phyloP scores from a whole-genome alignment of 164 flowering plant genomes.

The Protea cynaroides region DNA sequence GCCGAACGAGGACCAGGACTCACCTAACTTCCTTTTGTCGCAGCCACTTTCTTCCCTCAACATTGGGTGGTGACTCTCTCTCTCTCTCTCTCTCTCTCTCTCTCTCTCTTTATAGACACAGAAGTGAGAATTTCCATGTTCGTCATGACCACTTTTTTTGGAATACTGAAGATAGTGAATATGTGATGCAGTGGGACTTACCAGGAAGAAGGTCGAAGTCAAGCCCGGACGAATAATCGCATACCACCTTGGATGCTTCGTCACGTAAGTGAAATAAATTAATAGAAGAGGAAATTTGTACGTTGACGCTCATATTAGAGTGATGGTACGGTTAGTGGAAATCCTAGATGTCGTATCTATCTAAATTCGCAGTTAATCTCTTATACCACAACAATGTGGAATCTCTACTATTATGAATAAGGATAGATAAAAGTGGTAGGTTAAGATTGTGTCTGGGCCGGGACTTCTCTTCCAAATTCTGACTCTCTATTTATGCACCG shows the following conservation, averaged over 20 bases:
- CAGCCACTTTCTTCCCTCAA: slow-evolving; percentile 27
- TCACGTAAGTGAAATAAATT: slow-evolving; percentile 13
- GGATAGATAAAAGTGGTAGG: too few species aligned
- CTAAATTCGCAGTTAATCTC: too few species aligned
- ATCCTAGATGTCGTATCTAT: too few species aligned
- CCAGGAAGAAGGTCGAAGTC: slow-evolving; percentile 22
- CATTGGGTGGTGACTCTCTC: slow-evolving; percentile 32
- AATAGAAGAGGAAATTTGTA: too few species aligned
- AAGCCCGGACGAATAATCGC: slow-evolving; percentile 7
- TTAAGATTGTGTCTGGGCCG: too few species aligned
- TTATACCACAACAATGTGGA: too few species aligned
- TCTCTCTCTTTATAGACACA: too few species aligned
- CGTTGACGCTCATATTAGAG: too few species aligned
- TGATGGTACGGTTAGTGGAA: too few species aligned
- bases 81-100: slow-evolving; percentile 8
- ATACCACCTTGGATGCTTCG: slow-evolving; percentile 57
- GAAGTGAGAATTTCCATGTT: neutral
- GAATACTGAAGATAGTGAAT: neutral
- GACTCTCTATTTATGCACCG: too few species aligned
- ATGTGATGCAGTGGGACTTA: slow-evolving; percentile 27
- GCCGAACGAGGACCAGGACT: slow-evolving; percentile 20
- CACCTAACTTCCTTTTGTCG: slow-evolving; percentile 24
- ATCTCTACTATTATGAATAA: too few species aligned
- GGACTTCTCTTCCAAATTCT: too few species aligned
- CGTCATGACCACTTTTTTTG: neutral